These are phyloP conservation scores for Ogataea angusta DNA, from an alignment of 805 yeast genomes.

Conservation along the genomic window DNA sequence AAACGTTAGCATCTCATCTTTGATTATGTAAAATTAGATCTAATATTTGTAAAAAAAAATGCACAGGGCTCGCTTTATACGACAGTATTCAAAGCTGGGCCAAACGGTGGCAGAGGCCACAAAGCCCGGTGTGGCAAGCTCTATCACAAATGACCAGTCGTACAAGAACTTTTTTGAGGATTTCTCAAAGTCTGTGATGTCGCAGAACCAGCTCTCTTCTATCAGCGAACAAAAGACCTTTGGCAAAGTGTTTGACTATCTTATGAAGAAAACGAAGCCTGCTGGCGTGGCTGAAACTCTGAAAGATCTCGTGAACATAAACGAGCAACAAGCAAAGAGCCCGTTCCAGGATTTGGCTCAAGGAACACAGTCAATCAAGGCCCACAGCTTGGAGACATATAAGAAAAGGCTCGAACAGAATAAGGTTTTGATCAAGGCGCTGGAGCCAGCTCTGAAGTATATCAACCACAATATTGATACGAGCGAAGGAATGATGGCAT, in stretches of 20 bases:
- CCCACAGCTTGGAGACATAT: constrained; percentile 5
- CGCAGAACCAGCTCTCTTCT: constrained; percentile 23
- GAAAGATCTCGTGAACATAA: constrained; percentile 21
- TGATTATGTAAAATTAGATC: too few species aligned
- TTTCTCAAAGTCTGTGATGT: constrained; percentile 22
- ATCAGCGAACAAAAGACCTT: constrained; percentile 34
- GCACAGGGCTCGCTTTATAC: constrained; percentile 2
- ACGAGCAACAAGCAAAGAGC: constrained; percentile 7
- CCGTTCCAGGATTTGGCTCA: constrained; percentile 1
- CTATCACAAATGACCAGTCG: constrained; percentile 19
- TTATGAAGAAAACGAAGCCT: constrained; percentile 21
- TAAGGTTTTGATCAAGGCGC: constrained; percentile 10
- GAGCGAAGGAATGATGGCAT: constrained; percentile 22
- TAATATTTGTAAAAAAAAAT: background rate
- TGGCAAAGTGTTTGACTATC: constrained; percentile 29
- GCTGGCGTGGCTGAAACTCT: constrained; percentile 28
- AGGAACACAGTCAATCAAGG: constrained; percentile 3
- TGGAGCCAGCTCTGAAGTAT: constrained; percentile 21
- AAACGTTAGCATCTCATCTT: too few species aligned
- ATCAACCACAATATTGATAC: constrained; percentile 22
- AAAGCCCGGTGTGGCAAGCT: constrained; percentile 4
- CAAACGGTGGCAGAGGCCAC: constrained; percentile 7
- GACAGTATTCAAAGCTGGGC: constrained; percentile 6
- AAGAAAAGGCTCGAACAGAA: constrained; percentile 11
- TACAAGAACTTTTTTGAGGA: constrained; percentile 27